Conservation (phyloP, 805 yeast genomes). For the Komagataella populi region DNA sequence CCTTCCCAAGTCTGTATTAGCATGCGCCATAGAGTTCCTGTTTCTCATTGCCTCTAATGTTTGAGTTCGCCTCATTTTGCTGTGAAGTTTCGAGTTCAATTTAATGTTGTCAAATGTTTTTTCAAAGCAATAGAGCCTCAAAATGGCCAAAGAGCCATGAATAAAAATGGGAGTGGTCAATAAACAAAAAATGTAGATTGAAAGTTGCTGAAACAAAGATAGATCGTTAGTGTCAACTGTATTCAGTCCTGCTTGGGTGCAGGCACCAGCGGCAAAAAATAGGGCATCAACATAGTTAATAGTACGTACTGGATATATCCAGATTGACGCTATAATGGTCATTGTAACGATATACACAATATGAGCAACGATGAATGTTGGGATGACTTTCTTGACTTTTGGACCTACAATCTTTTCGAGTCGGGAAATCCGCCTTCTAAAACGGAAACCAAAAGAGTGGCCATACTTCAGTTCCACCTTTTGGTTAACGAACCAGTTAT, state of each 20-base stretch:
- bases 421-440: constrained; percentile 22
- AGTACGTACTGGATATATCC: constrained; percentile 66
- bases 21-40: constrained; percentile 12
- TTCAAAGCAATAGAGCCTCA: constrained; percentile 84
- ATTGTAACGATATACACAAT: constrained; percentile 53
- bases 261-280: constrained; percentile 61
- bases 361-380: constrained; percentile 51
- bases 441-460: constrained; percentile 14
- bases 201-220: constrained; percentile 67
- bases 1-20: constrained; percentile 3
- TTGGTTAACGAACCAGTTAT: neutral
- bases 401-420: constrained; percentile 27
- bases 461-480: neutral
- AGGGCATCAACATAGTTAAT: constrained; percentile 63
- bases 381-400: constrained; percentile 24
- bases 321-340: constrained; percentile 55
- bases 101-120: constrained; percentile 75
- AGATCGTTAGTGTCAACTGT: constrained; percentile 57
- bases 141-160: constrained; percentile 62
- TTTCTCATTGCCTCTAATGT: constrained; percentile 41
- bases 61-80: constrained; percentile 69
- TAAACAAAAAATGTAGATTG: constrained; percentile 46
- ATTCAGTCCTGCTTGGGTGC: constrained; percentile 88
- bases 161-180: constrained; percentile 82
- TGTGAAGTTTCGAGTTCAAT: constrained; percentile 62